Base-by-base conservation (phyloP, 805 yeast genomes). In the Yamadazyma olivae region DNA sequence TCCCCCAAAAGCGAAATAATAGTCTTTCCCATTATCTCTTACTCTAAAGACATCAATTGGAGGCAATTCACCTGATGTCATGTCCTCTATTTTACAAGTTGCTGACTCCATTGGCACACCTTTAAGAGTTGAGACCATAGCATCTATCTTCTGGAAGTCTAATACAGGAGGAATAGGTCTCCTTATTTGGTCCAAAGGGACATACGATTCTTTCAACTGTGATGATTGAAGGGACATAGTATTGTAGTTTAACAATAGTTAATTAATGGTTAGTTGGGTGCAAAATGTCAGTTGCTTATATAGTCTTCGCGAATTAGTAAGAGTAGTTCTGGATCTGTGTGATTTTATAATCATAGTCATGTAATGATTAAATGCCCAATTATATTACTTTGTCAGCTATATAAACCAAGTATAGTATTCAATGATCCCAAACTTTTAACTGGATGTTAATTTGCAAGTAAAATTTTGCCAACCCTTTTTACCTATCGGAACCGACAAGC, bases 101-200 rank as follows among this genome's bases (percentile, higher is more conserved):
- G 73, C 57, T 3, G 86, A 79, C 0, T 77, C 81, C 64, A 62
- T 69, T 3, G 91, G 90, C 0, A 43, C 46, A 0, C 90, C 90
- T 5, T 72, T 66, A 35, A 83, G 58, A 0, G 89, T 83, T 1
- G 84, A 74, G 0, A 74, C 81, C 96, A 87, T 87, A 5, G 91
- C 74, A 32, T 79, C 83, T 28, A 87, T 87, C 57, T 87, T 87
- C 30, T 70, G 67, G 43, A 72, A 57, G 50, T 87, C 95, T 19
- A 88, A 64, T 1, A 84, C 95, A 0, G 96, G 96, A 17, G 89
- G 83, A 20, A 87, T 87, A 7, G 96, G 96, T 41, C 96, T 68
- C 33, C 76, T 70, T 45, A 88, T 88, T 42, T 79, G 72, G 3
- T 67, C 57, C 15, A 87, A 61, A 2, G 95, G 95, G 7, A 87